Base-by-base conservation (phyloP, 768 basidiomycete species). In the Ramaria rubella region DNA sequence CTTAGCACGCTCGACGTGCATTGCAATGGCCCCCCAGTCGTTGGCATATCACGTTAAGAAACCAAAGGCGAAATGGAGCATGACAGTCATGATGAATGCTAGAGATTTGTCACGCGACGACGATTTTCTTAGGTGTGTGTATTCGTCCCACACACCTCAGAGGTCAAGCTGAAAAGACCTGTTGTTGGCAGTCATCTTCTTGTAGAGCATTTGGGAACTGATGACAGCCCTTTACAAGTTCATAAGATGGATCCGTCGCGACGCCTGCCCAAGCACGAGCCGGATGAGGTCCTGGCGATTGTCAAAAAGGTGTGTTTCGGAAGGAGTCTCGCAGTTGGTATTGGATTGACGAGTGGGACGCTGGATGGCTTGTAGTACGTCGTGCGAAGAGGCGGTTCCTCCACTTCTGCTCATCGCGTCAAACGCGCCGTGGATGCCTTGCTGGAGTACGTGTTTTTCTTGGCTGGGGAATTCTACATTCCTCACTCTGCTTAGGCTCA, bases 41-140 rank as follows among this genome's bases (percentile, higher is more conserved):
- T 21, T 17, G 30, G 38, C 21, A 3, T 40, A 40, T 38, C 38
- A 26, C 38, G 42, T 54, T 15, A 56, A 49, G 43, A 56, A 56
- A 33, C 43, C 24, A 26, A 55, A 54, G 45, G n/a, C 52, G 34
- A 38, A 42, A 72, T 91, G 89, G 89, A 82, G 86, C 42, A 84
- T 84, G 19, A 91, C 88, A 49, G 90, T 87, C 77, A 85, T 88
- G 63, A 92, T 92, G 89, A 88, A 89, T 74, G 86, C 89, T 79
- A 81, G 81, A 71, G 90, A 93, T 81, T 81, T 93, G 59, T 87
- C 90, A 65, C 84, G 82, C 70, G 90, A 93, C 73, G 90, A 93
- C 69, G 90, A 93, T 72, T 92, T 91, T 69, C 83, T 93, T 68
- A 87, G 86, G 65, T 64, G 61, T 21, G 55, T 59, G n/a, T 30